A percentile compares a stretch with the other conserved stretches of the same genome.
These are phyloP conservation scores for Aspergillus campestris DNA, from an alignment of 495 filamentous ascomycete genomes.

Conservation along the genomic window DNA sequence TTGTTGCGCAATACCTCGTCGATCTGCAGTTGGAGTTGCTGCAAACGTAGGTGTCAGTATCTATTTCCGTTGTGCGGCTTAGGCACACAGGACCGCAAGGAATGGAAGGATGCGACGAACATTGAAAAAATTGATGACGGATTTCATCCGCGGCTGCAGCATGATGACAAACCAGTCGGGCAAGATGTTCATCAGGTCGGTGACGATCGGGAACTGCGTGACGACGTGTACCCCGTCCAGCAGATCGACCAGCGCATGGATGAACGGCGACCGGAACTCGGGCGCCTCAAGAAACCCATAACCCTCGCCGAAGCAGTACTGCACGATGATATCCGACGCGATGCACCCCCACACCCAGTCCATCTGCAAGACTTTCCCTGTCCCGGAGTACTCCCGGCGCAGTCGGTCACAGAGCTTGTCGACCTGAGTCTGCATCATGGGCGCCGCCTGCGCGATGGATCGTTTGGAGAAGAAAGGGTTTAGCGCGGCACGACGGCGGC, in stretches of 20 bases:
- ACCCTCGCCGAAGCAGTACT: constrained; percentile 4
- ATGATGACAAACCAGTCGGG: constrained; percentile 1
- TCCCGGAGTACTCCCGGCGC: constrained; percentile 3
- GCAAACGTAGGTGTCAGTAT: background rate
- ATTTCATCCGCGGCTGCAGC: constrained; percentile 6
- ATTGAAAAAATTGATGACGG: constrained; percentile 3
- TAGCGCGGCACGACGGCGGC: constrained; percentile 20
- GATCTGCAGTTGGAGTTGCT: background rate
- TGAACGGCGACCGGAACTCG: constrained; percentile 6
- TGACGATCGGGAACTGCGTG: constrained; percentile 4
- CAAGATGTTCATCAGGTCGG: constrained; percentile 1
- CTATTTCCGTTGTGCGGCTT: constrained; percentile 5
- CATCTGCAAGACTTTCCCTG: constrained; percentile 5
- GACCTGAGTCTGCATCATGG: constrained; percentile 7
- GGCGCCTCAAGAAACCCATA: constrained; percentile 6
- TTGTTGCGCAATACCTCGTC: background rate
- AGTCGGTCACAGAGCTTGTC: constrained; percentile 3
- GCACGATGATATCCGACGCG: constrained; percentile 8
- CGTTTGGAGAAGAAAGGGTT: constrained; percentile 23
- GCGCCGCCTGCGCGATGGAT: constrained; percentile 5
- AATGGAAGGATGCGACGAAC: background rate
- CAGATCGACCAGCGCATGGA: constrained; percentile 7
- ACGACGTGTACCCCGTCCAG: constrained; percentile 8
- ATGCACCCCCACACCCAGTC: constrained; percentile 10
- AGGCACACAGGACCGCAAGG: background rate